Base-by-base conservation (phyloP, 257 asterid genomes). In the Solanum megistacrolobum region DNA sequence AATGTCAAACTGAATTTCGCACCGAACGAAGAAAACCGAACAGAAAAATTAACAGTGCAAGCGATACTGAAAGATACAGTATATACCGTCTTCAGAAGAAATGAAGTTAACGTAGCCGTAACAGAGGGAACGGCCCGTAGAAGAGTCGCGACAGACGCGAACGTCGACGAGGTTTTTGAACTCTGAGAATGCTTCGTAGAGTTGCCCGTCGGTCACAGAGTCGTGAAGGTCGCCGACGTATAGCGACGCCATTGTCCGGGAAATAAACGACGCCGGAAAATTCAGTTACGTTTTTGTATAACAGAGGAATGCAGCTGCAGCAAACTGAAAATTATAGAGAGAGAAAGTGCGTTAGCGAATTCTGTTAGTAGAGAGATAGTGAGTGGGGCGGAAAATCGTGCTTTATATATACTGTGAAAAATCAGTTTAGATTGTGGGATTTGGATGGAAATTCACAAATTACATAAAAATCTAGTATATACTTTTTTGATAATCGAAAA, bases 181-280 rank as follows among this genome's bases (percentile, higher is more conserved):
- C 85, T 92, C 93, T 4, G 87, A 43, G 88, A 92, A 92, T n/a
- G 89, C 92, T 12, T 90, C 92, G 43, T 12, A 88, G 18, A 92
- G 89, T 84, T 92, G 89, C 0, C 84, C 86, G 6, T 90, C 94
- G 23, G 87, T 92, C 38, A 90, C 86, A 23, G 89, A 91, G 8
- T 38, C 90, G 35, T 90, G 90, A 39, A 92, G 89, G 89, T 90
- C 94, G 7, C 94, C 94, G 43, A 92, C 92, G 89, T 92, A 92
- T 18, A 92, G 84, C 20, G 94, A 90, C 36, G 89, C 92, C 84
- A 46, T 41, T 16, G 83, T 31, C 6, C 46, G 87, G 18, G 88
- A 0, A 20, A 90, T 60, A 86, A 35, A 87, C 86, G 90, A 4
- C 27, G 41, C 12, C 41, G 85, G 68, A 27, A 41, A 81, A 81